Base-by-base conservation (phyloP, 2,329 filamentous ascomycete genomes). In the Zymoseptoria passerinii region DNA sequence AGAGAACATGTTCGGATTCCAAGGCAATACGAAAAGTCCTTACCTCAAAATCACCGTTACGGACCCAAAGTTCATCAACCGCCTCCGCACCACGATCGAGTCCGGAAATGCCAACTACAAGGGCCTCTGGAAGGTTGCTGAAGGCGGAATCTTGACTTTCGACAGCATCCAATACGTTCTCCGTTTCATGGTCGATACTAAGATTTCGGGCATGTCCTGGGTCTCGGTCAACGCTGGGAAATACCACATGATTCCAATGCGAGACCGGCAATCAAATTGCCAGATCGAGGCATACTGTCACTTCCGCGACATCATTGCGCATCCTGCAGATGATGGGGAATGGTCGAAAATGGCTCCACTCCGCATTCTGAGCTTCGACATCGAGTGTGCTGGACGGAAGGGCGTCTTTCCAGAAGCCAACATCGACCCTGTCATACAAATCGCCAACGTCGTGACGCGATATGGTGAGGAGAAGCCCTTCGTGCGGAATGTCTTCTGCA, bases 261-360 rank as follows among this genome's bases (percentile, higher is more conserved):
- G 82, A 57, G 80, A 87, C 59, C 83, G 85, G 61, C 88, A 96
- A 63, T 97, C 92, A 1, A 96, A 91, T 68, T 97, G 94, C 72
- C 94, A 99, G 74, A 95, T 99, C 63, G 94, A 99, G 75, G 94
- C 92, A 10, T 82, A 86, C 65, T 83, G 95, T 57, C 86, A 88
- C 71, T 96, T 95, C 69, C 78, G 80, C 59, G 86, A 97, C 67
- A 78, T 99, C 8, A 85, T 96, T 62, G 86, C 94, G 8, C 92
- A 97, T 73, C 84, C 89, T 53, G 85, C 92, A 1, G 88, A 94
- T 65, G 88, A 94, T 65, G 92, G 92, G 18, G 92, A 97, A 71
- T 99, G 92, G 91, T 90, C 90, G 28, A 99, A 96, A 76, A 96
- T 97, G 86, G 94, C 95, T 0, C 94, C 94, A 0, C 79, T 99